Evolutionary conservation across 1,284 basidiomycete genomes (phyloP).

Genomic region (Microbotryum scabiosae): DNA sequence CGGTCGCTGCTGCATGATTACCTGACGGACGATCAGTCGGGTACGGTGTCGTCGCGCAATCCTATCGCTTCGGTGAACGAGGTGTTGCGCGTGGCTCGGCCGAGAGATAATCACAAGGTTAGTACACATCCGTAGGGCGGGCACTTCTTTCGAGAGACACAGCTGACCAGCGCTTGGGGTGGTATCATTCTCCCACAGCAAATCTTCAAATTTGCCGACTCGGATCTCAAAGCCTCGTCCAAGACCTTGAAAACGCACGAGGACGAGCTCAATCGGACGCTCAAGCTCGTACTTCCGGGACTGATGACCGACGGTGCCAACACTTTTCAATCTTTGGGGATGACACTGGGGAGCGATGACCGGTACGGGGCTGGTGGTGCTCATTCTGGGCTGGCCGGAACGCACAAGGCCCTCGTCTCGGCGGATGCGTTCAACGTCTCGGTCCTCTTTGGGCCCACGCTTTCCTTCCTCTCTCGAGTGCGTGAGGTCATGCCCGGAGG

Average conservation of each 20-base stretch:
- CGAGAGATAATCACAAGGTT: constrained; percentile 72
- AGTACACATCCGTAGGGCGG: not conserved
- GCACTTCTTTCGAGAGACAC: constrained; percentile 1
- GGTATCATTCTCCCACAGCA: constrained; percentile 45
- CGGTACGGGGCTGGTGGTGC: not conserved
- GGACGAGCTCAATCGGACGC: constrained; percentile 70
- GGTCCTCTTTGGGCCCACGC: constrained; percentile 84
- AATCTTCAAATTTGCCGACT: constrained; percentile 84
- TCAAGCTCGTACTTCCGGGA: constrained; percentile 88
- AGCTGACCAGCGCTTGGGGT: not conserved
- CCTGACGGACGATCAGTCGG: constrained; percentile 77
- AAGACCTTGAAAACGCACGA: constrained; percentile 69
- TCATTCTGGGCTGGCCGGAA: constrained; percentile 51
- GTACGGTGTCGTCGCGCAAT: constrained; percentile 64
- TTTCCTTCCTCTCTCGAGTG: constrained; percentile 69
- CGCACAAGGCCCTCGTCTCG: constrained; percentile 75
- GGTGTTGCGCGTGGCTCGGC: constrained; percentile 73
- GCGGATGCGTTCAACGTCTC: constrained; percentile 94
- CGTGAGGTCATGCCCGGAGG: constrained; percentile 64
- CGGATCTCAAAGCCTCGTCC: constrained; percentile 61
- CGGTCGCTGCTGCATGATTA: constrained; percentile 73
- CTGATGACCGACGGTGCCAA: constrained; percentile 42
- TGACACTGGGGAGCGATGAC: constrained; percentile 1
- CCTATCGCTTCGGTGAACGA: constrained; percentile 91
- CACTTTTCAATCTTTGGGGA: constrained; percentile 9